Evolutionary conservation across 2,329 filamentous ascomycete species (phyloP).

Genomic region (Botrytis porri): DNA sequence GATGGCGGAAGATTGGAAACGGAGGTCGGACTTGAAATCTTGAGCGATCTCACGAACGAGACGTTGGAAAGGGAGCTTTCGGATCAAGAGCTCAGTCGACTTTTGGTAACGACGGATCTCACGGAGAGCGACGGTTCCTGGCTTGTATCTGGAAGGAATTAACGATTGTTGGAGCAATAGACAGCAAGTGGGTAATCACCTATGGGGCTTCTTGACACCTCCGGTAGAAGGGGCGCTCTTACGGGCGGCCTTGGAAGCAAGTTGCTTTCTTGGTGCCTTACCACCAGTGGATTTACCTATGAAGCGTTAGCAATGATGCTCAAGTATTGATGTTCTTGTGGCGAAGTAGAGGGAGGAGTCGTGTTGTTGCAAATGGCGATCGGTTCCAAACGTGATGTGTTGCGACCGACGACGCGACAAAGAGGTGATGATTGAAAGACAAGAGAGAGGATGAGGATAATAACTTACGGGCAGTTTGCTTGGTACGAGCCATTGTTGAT

Average conservation of each 20-base stretch:
- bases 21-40: conserved; percentile 91
- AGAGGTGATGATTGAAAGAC: background rate
- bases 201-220: conserved; percentile 19
- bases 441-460: background rate
- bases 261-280: conserved; percentile 88
- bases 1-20: conserved; percentile 98
- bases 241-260: conserved; percentile 95
- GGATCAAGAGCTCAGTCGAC: conserved; percentile 91
- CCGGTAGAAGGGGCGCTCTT: conserved; percentile 95
- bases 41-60: conserved; percentile 95
- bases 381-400: conserved; percentile 27
- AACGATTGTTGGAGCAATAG: background rate
- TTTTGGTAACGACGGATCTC: conserved; percentile 99
- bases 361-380: conserved; percentile 21
- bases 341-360: conserved; percentile 15
- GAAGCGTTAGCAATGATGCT: conserved; percentile 29
- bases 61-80: conserved; percentile 97
- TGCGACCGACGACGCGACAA: conserved; percentile 31
- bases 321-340: conserved; percentile 10
- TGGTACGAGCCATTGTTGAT: conserved; percentile 43
- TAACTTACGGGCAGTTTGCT: conserved; percentile 30
- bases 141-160: conserved; percentile 70
- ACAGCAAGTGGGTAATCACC: background rate
- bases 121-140: conserved; percentile 92
- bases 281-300: conserved; percentile 70